A percentile compares a stretch with the other conserved stretches of the same genome.
phyloP scores from a whole-genome alignment of 2,329 filamentous ascomycete genomes.

The Aureobasidium sp. region DNA sequence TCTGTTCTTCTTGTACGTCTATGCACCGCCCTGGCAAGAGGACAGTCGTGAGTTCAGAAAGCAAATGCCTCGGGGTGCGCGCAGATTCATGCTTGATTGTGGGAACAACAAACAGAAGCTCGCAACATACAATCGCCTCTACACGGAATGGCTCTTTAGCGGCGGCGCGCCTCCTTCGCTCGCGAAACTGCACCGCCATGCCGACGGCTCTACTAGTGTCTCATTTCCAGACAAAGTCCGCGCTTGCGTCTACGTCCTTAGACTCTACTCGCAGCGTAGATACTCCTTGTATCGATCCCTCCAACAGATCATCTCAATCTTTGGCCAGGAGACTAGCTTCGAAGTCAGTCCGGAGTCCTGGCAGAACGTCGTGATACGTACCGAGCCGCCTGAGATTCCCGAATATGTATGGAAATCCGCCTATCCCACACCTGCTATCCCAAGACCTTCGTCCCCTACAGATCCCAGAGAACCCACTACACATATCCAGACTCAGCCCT shows the following conservation, averaged over 20 bases:
- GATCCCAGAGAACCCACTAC: background rate
- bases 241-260: background rate
- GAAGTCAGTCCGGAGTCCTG: background rate
- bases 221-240: background rate
- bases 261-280: background rate
- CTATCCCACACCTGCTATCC: background rate
- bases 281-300: background rate
- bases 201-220: conserved; percentile 6
- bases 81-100: background rate
- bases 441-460: background rate
- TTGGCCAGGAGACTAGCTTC: background rate
- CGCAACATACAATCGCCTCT: conserved; percentile 6
- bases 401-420: background rate
- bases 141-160: conserved; percentile 3
- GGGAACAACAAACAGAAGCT: background rate
- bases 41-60: background rate
- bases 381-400: background rate
- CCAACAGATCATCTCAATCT: background rate
- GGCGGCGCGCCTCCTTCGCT: background rate
- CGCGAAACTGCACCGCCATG: background rate
- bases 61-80: background rate
- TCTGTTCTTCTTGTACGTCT: conserved; percentile 1
- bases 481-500: background rate
- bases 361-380: background rate
- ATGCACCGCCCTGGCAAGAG: background rate